phyloP scores from a whole-genome alignment of 108 stramenopile species.

The Asterionellopsis glacialis region DNA sequence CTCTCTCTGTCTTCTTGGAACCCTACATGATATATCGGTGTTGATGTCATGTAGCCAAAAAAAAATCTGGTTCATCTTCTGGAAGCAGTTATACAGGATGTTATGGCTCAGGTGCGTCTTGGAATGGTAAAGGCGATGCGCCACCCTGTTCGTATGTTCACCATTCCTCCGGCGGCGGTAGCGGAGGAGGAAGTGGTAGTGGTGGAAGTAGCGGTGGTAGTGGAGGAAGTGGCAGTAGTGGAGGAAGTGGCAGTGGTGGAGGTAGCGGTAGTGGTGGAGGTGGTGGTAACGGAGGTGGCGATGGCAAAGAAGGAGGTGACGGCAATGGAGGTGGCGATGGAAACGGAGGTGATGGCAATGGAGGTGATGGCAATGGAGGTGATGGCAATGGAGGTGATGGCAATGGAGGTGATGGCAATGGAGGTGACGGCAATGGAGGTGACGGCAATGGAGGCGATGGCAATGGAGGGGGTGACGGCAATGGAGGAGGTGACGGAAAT shows the following conservation, averaged over 20 bases:
- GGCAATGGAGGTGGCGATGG: not conserved
- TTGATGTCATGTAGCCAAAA: too few relatives aligned
- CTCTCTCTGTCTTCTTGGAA: too few relatives aligned
- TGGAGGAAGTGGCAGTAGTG: not conserved
- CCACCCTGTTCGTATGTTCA: constrained; percentile 38
- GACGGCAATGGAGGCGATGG: constrained; percentile 10
- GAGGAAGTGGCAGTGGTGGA: constrained; percentile 1
- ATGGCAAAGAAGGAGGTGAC: constrained; percentile 4
- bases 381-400: constrained; percentile 2
- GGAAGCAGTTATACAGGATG: not conserved
- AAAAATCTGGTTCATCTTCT: too few relatives aligned
- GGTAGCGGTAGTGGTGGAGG: constrained; percentile 4
- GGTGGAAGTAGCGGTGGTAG: constrained; percentile 11
- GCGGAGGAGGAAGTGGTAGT: constrained; percentile 8
- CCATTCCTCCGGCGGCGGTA: constrained; percentile 9
- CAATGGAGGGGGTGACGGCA: constrained; percentile 1
- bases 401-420: constrained; percentile 1
- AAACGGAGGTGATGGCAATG: constrained; percentile 1
- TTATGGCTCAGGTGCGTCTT: constrained; percentile 12
- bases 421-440: not conserved
- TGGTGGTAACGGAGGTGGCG: not conserved
- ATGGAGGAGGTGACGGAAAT: not conserved
- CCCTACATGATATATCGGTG: too few relatives aligned
- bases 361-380: constrained; percentile 5
- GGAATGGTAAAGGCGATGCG: constrained; percentile 39